Evolutionary conservation across 129 eudicot genomes (phyloP).

Genomic region (Mikania micrantha): DNA sequence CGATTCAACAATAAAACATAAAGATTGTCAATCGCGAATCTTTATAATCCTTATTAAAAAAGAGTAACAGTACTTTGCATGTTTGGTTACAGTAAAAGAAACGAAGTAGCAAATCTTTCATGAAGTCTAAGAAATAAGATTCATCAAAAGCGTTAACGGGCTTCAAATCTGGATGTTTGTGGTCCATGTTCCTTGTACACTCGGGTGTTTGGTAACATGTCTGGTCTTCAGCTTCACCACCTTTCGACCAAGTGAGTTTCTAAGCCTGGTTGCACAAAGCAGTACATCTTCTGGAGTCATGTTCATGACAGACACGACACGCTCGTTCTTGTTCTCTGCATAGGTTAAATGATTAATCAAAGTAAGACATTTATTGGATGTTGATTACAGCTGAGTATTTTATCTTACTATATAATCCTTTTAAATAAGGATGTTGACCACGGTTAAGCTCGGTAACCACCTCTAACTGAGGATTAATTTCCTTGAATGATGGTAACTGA

Average conservation of each 20-base stretch:
- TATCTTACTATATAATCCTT: constrained; percentile 67
- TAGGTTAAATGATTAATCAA: constrained; percentile 6
- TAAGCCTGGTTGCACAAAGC: constrained; percentile 61
- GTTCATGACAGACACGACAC: constrained; percentile 76
- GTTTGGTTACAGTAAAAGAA: neutral
- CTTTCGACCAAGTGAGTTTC: constrained; percentile 84
- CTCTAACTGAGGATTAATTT: constrained; percentile 83
- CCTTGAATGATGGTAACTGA: constrained; percentile 59
- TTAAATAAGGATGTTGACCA: constrained; percentile 92
- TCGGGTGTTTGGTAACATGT: constrained; percentile 81
- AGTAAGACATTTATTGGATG: neutral
- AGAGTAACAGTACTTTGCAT: neutral
- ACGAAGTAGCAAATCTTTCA: neutral
- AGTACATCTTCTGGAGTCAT: constrained; percentile 66
- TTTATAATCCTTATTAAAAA: neutral
- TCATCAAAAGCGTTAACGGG: neutral
- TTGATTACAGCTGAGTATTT: neutral
- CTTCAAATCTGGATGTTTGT: constrained; percentile 49
- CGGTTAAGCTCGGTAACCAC: constrained; percentile 80
- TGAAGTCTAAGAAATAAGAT: neutral
- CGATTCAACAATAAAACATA: neutral
- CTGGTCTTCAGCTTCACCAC: constrained; percentile 91
- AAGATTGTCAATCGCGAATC: neutral
- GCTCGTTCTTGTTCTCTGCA: constrained; percentile 80
- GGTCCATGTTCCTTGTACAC: constrained; percentile 98